These are phyloP conservation scores for Saccharomyces hybrid DNA, from an alignment of 1,139 yeast genomes.

Conservation along the genomic window DNA sequence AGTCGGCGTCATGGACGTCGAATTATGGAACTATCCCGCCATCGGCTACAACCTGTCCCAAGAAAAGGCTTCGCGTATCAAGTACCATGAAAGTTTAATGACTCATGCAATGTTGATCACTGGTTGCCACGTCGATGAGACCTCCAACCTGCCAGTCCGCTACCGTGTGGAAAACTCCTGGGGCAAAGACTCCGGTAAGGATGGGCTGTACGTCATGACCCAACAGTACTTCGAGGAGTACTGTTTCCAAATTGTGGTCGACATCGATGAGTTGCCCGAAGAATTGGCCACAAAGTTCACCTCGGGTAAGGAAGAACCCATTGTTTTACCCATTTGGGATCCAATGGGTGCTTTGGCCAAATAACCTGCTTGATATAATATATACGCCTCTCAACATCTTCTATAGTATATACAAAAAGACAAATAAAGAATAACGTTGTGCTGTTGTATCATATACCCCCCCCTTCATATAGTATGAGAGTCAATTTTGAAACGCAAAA, in stretches of 20 bases:
- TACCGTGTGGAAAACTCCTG: conserved; percentile 85
- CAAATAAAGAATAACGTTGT: neutral
- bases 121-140: conserved; percentile 56
- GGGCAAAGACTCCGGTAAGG: conserved; percentile 69
- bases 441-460: too few relatives aligned
- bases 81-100: conserved; percentile 57
- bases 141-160: conserved; percentile 50
- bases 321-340: conserved; percentile 67
- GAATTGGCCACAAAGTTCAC: conserved; percentile 39
- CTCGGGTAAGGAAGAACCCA: conserved; percentile 35
- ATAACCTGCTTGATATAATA: conserved; percentile 3
- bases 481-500: neutral
- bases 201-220: conserved; percentile 74
- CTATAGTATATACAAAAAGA: neutral
- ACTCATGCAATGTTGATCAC: conserved; percentile 84
- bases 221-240: conserved; percentile 78
- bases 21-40: conserved; percentile 57
- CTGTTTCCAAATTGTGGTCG: conserved; percentile 75
- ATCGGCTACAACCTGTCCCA: conserved; percentile 54
- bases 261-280: conserved; percentile 45
- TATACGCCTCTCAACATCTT: neutral
- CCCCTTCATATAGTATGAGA: neutral
- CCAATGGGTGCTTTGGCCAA: conserved; percentile 81
- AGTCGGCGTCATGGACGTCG: conserved; percentile 62
- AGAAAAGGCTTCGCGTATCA: conserved; percentile 51